Percentiles rank a stretch among this genome's conserved stretches.
phyloP scores from a whole-genome alignment of 257 asterid species.

The Orobanche coerulescens region DNA sequence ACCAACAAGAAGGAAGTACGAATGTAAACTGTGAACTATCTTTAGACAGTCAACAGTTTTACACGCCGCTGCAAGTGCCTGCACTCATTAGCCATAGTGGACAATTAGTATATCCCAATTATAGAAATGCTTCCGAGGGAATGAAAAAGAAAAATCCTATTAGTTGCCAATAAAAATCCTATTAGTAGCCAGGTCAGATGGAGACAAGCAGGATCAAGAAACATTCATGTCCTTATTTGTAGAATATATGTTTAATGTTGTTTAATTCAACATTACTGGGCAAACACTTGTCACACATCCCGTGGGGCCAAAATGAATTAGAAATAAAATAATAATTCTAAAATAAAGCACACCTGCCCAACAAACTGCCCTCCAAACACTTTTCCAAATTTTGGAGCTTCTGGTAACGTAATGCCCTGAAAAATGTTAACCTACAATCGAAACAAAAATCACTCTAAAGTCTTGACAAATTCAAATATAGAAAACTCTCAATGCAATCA shows the following conservation, averaged over 20 bases:
- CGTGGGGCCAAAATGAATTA: slow-evolving; percentile 1
- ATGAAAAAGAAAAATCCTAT: background rate
- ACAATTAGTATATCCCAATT: slow-evolving; percentile 18
- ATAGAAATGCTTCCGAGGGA: slow-evolving; percentile 16
- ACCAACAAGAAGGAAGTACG: slow-evolving; percentile 82
- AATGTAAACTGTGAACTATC: slow-evolving; percentile 87
- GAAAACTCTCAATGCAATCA: background rate
- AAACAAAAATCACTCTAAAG: slow-evolving; percentile 6
- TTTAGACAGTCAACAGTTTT: slow-evolving; percentile 94
- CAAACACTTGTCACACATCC: background rate
- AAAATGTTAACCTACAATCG: slow-evolving; percentile 64
- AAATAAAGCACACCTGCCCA: slow-evolving; percentile 65
- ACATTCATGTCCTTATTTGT: background rate
- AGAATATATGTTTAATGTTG: background rate
- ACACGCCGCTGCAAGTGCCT: slow-evolving; percentile 98
- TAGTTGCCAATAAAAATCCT: background rate
- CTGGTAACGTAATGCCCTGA: slow-evolving; percentile 84
- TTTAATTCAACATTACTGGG: slow-evolving; percentile 4
- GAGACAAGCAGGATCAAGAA: background rate
- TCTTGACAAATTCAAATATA: slow-evolving; percentile 4
- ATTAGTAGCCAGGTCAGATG: slow-evolving; percentile 1
- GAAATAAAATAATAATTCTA: background rate
- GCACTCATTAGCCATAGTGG: slow-evolving; percentile 34
- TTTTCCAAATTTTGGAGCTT: slow-evolving; percentile 82
- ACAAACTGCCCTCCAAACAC: slow-evolving; percentile 98